These are phyloP conservation scores for Baudoinia panamericana DNA, from an alignment of 495 filamentous ascomycete genomes.

Conservation along the genomic window DNA sequence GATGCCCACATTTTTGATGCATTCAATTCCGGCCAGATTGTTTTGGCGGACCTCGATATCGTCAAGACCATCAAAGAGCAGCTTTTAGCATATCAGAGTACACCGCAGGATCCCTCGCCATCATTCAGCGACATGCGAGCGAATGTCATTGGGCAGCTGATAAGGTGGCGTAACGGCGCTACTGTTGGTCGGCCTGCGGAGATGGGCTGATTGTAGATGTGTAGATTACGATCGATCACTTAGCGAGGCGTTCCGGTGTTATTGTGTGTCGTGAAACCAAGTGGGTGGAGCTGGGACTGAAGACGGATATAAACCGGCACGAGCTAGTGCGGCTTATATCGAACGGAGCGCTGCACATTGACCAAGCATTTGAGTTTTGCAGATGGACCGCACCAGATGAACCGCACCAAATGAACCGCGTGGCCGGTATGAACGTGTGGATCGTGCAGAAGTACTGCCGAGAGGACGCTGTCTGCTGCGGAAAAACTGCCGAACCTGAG, in stretches of 20 bases:
- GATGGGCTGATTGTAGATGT: conserved; percentile 13
- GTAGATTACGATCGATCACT: conserved; percentile 11
- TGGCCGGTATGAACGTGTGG: no score
- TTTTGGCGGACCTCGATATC: conserved; percentile 59
- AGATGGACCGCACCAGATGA: no score
- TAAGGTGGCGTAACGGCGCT: conserved; percentile 13
- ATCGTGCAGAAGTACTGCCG: no score
- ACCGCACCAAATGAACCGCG: no score
- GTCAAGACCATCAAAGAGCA: conserved; percentile 51
- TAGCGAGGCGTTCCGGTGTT: background rate
- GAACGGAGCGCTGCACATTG: no score
- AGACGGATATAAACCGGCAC: no score
- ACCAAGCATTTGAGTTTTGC: no score
- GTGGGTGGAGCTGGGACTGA: no score
- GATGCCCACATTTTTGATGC: conserved; percentile 27
- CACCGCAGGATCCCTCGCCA: background rate
- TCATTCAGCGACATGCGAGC: background rate
- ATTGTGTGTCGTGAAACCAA: no score
- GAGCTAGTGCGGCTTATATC: no score
- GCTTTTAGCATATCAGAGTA: conserved; percentile 36
- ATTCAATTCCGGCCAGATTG: conserved; percentile 49
- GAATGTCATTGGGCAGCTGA: conserved; percentile 11
- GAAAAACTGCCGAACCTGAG: no score
- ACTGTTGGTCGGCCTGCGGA: conserved; percentile 3
- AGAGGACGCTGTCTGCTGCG: no score